A percentile compares a stretch with the other conserved stretches of the same genome.
Evolutionary conservation across 2,329 filamentous ascomycete species (phyloP).

Genomic region (Onygenales sp.): DNA sequence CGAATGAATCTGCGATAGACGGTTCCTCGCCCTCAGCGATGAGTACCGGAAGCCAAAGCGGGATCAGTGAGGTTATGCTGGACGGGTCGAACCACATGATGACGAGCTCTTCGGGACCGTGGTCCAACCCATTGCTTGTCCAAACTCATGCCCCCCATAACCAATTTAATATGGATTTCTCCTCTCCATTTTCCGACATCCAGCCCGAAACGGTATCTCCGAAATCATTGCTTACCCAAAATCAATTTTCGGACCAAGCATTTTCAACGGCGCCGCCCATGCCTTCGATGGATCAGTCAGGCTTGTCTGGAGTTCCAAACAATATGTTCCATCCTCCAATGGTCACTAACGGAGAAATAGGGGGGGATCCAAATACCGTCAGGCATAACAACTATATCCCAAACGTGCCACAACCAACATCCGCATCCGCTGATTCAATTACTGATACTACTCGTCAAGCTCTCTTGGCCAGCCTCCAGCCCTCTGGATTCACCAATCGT

Average conservation of each 20-base stretch:
- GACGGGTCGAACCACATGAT: constrained; percentile 61
- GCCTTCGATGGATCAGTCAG: constrained; percentile 62
- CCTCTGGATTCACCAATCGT: constrained; percentile 42
- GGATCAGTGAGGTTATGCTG: constrained; percentile 82
- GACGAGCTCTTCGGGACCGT: constrained; percentile 50
- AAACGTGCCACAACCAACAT: constrained; percentile 44
- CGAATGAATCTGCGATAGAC: constrained; percentile 73
- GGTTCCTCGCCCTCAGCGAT: constrained; percentile 93
- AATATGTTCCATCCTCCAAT: constrained; percentile 41
- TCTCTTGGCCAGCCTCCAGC: constrained; percentile 52
- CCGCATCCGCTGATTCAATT: constrained; percentile 55
- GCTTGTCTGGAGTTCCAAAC: constrained; percentile 55
- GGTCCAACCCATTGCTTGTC: constrained; percentile 60
- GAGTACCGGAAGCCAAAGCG: constrained; percentile 87
- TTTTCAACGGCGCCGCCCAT: constrained; percentile 72
- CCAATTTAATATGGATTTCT: constrained; percentile 66
- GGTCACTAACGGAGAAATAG: constrained; percentile 29
- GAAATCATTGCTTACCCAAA: constrained; percentile 62
- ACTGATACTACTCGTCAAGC: constrained; percentile 57
- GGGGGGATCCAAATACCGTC: constrained; percentile 5
- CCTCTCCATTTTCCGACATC: constrained; percentile 64
- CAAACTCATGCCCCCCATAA: constrained; percentile 57
- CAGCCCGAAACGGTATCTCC: constrained; percentile 66
- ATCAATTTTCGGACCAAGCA: constrained; percentile 58
- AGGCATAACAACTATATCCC: constrained; percentile 44